Evolutionary conservation across 2,329 filamentous ascomycete species (phyloP).

Genomic region (Fusarium continuum): DNA sequence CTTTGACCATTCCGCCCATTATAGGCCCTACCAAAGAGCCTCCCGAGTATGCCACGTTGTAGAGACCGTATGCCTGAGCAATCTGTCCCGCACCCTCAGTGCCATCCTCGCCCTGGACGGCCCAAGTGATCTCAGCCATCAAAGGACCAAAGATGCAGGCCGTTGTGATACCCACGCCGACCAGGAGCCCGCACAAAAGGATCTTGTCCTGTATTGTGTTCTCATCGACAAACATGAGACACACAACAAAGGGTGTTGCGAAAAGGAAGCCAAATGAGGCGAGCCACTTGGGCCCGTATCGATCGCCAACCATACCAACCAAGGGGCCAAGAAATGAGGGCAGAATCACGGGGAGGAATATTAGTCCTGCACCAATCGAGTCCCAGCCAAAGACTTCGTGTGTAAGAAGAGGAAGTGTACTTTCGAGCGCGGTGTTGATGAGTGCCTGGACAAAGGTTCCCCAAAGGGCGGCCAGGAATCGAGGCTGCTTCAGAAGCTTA

Average conservation of each 20-base stretch:
- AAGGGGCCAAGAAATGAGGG: slow-evolving; percentile 47
- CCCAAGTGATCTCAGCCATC: slow-evolving; percentile 51
- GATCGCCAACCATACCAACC: slow-evolving; percentile 46
- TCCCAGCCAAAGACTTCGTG: slow-evolving; percentile 46
- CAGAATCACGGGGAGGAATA: slow-evolving; percentile 48
- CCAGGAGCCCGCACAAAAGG: slow-evolving; percentile 47
- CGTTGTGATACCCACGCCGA: slow-evolving; percentile 45
- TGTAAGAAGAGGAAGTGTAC: slow-evolving; percentile 48
- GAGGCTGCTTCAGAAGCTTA: slow-evolving; percentile 43
- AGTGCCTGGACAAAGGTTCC: slow-evolving; percentile 48
- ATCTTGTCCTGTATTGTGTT: slow-evolving; percentile 45
- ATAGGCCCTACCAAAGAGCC: slow-evolving; percentile 48
- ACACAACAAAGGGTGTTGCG: slow-evolving; percentile 48
- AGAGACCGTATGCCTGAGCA: slow-evolving; percentile 49
- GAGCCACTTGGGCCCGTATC: slow-evolving; percentile 50
- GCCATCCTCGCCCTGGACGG: slow-evolving; percentile 38
- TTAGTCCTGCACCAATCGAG: slow-evolving; percentile 47
- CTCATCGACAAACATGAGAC: slow-evolving; percentile 47
- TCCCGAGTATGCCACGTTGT: slow-evolving; percentile 49
- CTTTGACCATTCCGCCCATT: slow-evolving; percentile 48
- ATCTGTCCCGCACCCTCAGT: slow-evolving; percentile 42
- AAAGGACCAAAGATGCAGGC: slow-evolving; percentile 48
- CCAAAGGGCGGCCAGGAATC: slow-evolving; percentile 48
- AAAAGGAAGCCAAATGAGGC: slow-evolving; percentile 47
- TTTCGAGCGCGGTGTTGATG: slow-evolving; percentile 48